Percentiles rank a stretch among this genome's conserved stretches.
Conservation (phyloP, 2,329 filamentous ascomycete species). For the Ilyonectria mors-panacis region DNA sequence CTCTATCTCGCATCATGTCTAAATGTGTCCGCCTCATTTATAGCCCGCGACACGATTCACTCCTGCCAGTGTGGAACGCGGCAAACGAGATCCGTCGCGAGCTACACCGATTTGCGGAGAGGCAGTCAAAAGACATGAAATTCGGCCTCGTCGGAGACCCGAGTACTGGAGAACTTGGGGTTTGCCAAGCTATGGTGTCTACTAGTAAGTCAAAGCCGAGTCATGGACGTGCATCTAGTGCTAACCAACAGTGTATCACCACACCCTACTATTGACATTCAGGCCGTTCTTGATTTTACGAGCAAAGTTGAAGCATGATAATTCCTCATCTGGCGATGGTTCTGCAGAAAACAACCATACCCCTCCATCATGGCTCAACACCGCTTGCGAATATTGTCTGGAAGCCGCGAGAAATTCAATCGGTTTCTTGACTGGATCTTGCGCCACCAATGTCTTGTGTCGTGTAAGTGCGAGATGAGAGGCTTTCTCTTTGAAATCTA, state of each 20-base stretch:
- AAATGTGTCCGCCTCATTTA: constrained; percentile 59
- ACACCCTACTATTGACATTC: constrained; percentile 59
- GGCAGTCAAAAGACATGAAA: constrained; percentile 50
- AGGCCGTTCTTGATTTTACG: constrained; percentile 61
- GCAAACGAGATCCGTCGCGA: constrained; percentile 51
- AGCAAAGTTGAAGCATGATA: constrained; percentile 57
- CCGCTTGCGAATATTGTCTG: constrained; percentile 59
- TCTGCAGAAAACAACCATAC: constrained; percentile 33
- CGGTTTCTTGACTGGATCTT: constrained; percentile 57
- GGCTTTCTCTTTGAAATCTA: too few relatives aligned
- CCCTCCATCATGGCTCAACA: constrained; percentile 57
- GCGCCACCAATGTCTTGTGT: constrained; percentile 56
- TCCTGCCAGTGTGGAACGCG: constrained; percentile 51
- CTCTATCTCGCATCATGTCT: constrained; percentile 57
- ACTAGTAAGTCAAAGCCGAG: constrained; percentile 51
- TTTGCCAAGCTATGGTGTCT: constrained; percentile 57
- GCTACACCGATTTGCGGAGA: constrained; percentile 48
- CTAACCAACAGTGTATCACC: constrained; percentile 57
- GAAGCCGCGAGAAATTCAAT: constrained; percentile 59
- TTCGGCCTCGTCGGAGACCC: constrained; percentile 53
- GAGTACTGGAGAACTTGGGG: constrained; percentile 56
- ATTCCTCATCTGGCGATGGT: constrained; percentile 18
- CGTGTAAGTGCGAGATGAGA: constrained; percentile 48
- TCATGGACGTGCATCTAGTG: background rate
- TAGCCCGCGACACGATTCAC: constrained; percentile 55